phyloP scores from a whole-genome alignment of 768 basidiomycete genomes.

The Trametopsis cervina region DNA sequence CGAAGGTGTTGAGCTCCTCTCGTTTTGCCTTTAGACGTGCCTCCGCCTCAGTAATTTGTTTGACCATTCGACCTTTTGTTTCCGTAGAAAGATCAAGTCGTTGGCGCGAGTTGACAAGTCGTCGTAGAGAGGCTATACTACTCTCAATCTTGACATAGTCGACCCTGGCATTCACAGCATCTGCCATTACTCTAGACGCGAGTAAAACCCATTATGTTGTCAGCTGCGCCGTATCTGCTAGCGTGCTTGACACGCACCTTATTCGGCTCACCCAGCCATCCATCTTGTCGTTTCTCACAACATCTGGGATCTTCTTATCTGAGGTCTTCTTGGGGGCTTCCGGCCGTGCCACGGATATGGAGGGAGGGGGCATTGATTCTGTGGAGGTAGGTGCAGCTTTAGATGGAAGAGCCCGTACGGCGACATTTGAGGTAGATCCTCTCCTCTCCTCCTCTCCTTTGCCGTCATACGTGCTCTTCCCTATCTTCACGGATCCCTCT shows the following conservation, averaged over 20 bases:
- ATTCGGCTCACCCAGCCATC: slow-evolving; percentile 34
- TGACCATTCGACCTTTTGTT: slow-evolving; percentile 18
- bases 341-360: not conserved
- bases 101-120: slow-evolving; percentile 20
- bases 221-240: not conserved
- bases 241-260: slow-evolving; percentile 24
- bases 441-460: not conserved
- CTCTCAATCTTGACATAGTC: slow-evolving; percentile 27
- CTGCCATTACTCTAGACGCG: slow-evolving; percentile 28
- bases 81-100: slow-evolving; percentile 21
- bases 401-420: not conserved
- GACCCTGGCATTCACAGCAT: slow-evolving; percentile 27
- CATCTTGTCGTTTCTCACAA: slow-evolving; percentile 23
- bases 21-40: slow-evolving; percentile 24
- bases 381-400: not conserved
- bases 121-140: slow-evolving; percentile 24
- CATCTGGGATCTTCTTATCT: not conserved
- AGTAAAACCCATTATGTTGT: not conserved
- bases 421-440: not conserved
- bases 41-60: slow-evolving; percentile 21
- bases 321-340: not conserved
- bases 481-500: not conserved
- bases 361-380: not conserved
- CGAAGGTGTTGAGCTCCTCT: slow-evolving; percentile 24
- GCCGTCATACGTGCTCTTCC: not conserved